Percentiles rank a stretch among this genome's conserved stretches.
Evolutionary conservation across 2,329 filamentous ascomycete genomes (phyloP).

Genomic region (Epichloe festucae): DNA sequence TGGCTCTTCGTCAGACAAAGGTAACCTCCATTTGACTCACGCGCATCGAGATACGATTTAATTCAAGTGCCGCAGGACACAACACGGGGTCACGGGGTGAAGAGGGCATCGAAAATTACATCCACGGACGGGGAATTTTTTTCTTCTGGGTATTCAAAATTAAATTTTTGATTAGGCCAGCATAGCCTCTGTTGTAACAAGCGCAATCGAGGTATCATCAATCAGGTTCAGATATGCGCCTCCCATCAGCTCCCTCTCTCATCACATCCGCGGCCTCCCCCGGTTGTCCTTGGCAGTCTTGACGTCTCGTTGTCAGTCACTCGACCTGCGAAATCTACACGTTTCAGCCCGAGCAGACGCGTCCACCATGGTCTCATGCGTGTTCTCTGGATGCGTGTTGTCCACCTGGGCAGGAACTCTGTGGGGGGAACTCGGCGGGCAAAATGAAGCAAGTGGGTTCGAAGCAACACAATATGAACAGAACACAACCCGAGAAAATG

Average conservation of each 20-base stretch:
- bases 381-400: background rate
- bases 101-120: background rate
- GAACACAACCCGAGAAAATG: background rate
- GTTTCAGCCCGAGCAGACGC: background rate
- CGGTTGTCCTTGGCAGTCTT: background rate
- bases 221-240: constrained; percentile 11
- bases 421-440: background rate
- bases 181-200: constrained; percentile 7
- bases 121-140: background rate
- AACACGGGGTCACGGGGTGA: too few relatives aligned
- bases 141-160: constrained; percentile 5
- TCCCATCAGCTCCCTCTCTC: constrained; percentile 5
- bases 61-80: background rate
- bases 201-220: constrained; percentile 20
- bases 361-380: background rate
- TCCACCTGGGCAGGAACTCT: background rate
- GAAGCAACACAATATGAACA: background rate
- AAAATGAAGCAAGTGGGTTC: background rate
- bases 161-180: constrained; percentile 8
- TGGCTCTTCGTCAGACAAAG: background rate
- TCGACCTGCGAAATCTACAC: constrained; percentile 2
- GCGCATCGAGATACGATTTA: background rate
- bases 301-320: background rate
- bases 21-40: background rate
- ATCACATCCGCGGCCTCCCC: background rate